Evolutionary conservation across 345 rosid species (phyloP), one percentile per base, ranked within the genome.

Genomic region (Aquilaria yunnanensis): DNA sequence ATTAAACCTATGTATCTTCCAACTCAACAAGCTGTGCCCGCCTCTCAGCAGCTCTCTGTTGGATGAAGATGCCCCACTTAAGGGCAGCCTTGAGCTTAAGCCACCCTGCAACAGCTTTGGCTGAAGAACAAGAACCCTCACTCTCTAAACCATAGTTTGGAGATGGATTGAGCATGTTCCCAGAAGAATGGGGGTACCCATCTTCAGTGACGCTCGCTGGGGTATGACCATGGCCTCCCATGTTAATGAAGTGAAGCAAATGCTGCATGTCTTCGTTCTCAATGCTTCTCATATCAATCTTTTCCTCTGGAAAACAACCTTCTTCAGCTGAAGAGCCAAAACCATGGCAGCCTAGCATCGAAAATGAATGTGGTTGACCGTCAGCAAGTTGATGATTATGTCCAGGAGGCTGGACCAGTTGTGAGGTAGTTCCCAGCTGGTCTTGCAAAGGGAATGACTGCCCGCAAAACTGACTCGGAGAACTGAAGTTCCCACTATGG

Each of bases 261-360:
- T 91, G 96, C 74, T 88, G 97, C 99, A 94, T 88, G 61, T 94
- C 99, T 41, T 91, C 96, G 49, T 79, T 88, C 70, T 89, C 96
- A 0, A 91, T 23, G 96, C 87, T 90, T 84, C 69, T 89, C 97
- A 3, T 86, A 77, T 66, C 91, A 14, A 90, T 90, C 62, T 94
- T 96, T 67, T 94, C 97, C 76, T 90, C 99, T 23, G 23, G 23
- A 23, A 23, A 23, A 23, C 23, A 23, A 23, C 23, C 23, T 23
- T 23, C 23, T 23, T 23, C 23, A 23, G 23, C 23, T 23, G 23
- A 23, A 23, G 23, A 23, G 23, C 23, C 23, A 23, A 23, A 23
- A 23, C 23, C 23, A 23, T 23, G 23, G 23, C 23, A 23, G 23
- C 23, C 23, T 23, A 23, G 23, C 23, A 23, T 23, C 23, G 23